Evolutionary conservation across 106 monocot species (phyloP), one percentile per base, ranked within the genome.

Genomic region (Vanilla planifolia): DNA sequence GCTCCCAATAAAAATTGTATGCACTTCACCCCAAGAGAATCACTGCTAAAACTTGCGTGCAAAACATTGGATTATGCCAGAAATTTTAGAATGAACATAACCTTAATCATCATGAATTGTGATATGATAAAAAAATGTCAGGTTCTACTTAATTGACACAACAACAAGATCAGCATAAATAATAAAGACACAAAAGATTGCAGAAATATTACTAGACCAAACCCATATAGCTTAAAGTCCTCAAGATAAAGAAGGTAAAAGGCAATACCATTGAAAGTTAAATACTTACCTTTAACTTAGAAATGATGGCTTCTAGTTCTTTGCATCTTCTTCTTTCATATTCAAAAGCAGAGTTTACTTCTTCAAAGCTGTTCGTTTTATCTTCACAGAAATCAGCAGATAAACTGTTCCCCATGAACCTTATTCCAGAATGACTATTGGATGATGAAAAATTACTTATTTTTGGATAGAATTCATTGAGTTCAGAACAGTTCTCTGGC

Each of bases 241-340:
- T 48, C 24, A 7, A 50, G n/a, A n/a, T n/a, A n/a, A 26, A 1
- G 4, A 50, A 8, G 2, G 14, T 25, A 24, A 25, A 50, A 0
- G 11, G 9, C 28, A 27, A 16, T 11, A 5, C 53, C 8, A 57
- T 57, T 3, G 17, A 17, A 33, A 35, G 0, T 34, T 5, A 63
- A 59, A 7, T 6, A 48, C 53, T 24, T 70, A 92, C 92, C 84
- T 87, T 92, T 37, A 92, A 63, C 62, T 73, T 89, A 33, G 89
- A 78, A 33, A 89, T 66, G 43, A 76, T 55, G 33, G 42, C 47
- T 74, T 89, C 86, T 37, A 95, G 65, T 66, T 95, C 86, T 58
- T 74, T 71, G 67, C 82, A 86, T n/a, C 70, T 73, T 55, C 60
- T 78, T 76, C 69, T 87, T 82, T 96, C 87, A 65, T 51, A 48